Conservation (phyloP, 768 basidiomycete genomes). For the Hortiboletus flavorubellus region DNA sequence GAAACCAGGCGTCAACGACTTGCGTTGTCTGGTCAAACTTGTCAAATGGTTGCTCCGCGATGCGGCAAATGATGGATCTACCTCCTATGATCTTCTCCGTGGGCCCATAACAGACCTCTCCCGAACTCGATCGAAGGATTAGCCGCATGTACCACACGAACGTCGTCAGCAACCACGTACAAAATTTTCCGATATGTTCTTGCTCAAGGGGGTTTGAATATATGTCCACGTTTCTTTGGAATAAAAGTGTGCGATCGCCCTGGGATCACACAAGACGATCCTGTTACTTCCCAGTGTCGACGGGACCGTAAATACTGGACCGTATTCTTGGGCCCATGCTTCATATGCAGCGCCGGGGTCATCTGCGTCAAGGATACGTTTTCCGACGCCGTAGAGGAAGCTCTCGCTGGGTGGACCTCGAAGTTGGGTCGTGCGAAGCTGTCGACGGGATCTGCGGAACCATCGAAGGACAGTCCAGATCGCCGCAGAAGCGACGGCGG, state of each 20-base stretch:
- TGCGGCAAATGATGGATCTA: slow-evolving; percentile 2
- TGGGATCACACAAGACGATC: no score
- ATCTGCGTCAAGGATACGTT: not conserved
- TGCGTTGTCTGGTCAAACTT: slow-evolving; percentile 30
- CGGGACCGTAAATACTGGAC: slow-evolving; percentile 15
- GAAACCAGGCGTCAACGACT: slow-evolving; percentile 38
- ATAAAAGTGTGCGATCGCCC: no score
- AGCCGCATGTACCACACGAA: not conserved
- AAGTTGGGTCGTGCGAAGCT: slow-evolving; percentile 12
- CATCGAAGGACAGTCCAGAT: slow-evolving; percentile 12
- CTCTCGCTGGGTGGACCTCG: slow-evolving; percentile 1
- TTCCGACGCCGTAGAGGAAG: slow-evolving; percentile 17
- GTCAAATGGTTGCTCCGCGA: not conserved
- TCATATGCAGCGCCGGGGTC: slow-evolving; percentile 16
- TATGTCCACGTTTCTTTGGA: slow-evolving; percentile 34
- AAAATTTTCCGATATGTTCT: slow-evolving; percentile 26
- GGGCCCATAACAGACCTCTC: slow-evolving; percentile 27
- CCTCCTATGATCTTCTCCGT: slow-evolving; percentile 48
- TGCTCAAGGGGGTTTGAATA: slow-evolving; percentile 36
- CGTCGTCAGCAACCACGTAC: not conserved
- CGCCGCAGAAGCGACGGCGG: not conserved
- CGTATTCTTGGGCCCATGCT: slow-evolving; percentile 22
- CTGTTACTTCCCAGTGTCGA: slow-evolving; percentile 7
- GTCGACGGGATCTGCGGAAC: not conserved
- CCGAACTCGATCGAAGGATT: slow-evolving; percentile 15